Evolutionary conservation across 2,329 filamentous ascomycete species (phyloP), one percentile per base, ranked within the genome.

Genomic region (Alternaria incomplexa): DNA sequence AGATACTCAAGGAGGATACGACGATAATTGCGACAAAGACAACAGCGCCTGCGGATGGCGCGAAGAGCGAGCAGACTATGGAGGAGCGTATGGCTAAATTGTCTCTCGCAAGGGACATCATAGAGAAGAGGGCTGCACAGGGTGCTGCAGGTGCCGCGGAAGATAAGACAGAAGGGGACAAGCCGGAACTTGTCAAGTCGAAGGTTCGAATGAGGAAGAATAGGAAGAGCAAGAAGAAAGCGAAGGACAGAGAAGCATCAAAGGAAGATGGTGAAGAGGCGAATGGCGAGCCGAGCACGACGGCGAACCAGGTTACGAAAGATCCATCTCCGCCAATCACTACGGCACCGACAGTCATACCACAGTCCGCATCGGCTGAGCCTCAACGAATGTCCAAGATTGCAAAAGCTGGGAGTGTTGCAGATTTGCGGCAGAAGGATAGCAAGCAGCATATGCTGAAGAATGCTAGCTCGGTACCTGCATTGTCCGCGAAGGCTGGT

Each of bases 1-100:
- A 90, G 30, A 82, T 93, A n/a, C 81, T 90, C 5, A 81, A 82
- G 10, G 70, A 65, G 43, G 71, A 77, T 12, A 58, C 60, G 9
- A 53, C 53, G 44, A 58, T 28, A 8, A 36, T 51, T 15, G 26
- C 56, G 10, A 58, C 68, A 15, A 66, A 65, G 10, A 58, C 69
- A 12, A 13, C 55, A 9, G 30, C 26, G 11, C 56, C 62, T 17
- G 40, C 58, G 13, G 64, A 59, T 40, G 58, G 52, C 20, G 43
- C 63, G 13, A 64, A 52, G 26, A 60, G 40, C 17, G 62, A 70
- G 6, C 66, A 73, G 43, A 62, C 70, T 9, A 64, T 78, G 32
- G 71, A 75, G 30, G 58, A 63, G 3, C 32, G 74, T 56, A 64
- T 77, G 6, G 69, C 66, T 4, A 73, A 66, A 3, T 40, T 79